These are phyloP conservation scores for Aurifilum marmelostoma DNA, from an alignment of 2,329 filamentous ascomycete species.

Conservation along the genomic window DNA sequence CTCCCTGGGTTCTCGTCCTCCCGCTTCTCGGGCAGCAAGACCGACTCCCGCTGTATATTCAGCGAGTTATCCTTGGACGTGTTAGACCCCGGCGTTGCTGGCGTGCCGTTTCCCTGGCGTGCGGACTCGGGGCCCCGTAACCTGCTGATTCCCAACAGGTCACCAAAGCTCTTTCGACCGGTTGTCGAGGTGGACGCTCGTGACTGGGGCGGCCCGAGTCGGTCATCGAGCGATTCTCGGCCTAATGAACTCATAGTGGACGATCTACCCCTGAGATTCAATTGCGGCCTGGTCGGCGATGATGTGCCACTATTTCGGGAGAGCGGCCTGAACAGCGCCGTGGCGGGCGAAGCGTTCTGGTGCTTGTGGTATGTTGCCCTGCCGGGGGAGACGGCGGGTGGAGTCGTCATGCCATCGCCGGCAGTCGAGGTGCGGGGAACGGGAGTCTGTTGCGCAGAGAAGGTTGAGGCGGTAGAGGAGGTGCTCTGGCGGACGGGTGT, in stretches of 20 bases:
- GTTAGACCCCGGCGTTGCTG: conserved; percentile 69
- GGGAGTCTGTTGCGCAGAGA: conserved; percentile 20
- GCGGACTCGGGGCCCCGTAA: conserved; percentile 78
- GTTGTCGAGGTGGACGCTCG: conserved; percentile 79
- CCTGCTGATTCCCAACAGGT: conserved; percentile 77
- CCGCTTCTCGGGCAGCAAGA: conserved; percentile 74
- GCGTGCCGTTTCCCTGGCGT: conserved; percentile 69
- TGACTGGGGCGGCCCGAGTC: conserved; percentile 67
- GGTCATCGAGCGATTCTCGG: conserved; percentile 71
- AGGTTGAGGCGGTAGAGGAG: conserved; percentile 23
- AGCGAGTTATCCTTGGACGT: conserved; percentile 83
- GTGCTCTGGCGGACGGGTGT: conserved; percentile 34
- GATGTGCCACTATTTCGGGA: conserved; percentile 66
- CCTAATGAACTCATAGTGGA: conserved; percentile 87
- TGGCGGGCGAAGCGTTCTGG: conserved; percentile 48
- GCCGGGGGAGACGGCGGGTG: conserved; percentile 42
- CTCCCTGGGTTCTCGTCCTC: conserved; percentile 90
- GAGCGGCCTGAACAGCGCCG: conserved; percentile 52
- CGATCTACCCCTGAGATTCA: conserved; percentile 73
- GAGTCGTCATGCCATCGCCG: conserved; percentile 37
- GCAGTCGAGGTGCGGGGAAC: conserved; percentile 35
- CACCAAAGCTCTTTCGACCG: conserved; percentile 92
- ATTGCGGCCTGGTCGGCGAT: conserved; percentile 62
- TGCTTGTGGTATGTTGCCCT: conserved; percentile 38
- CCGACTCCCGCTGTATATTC: conserved; percentile 72